These are phyloP conservation scores for Vitis riparia DNA, from an alignment of 164 flowering plant genomes.

Conservation along the genomic window DNA sequence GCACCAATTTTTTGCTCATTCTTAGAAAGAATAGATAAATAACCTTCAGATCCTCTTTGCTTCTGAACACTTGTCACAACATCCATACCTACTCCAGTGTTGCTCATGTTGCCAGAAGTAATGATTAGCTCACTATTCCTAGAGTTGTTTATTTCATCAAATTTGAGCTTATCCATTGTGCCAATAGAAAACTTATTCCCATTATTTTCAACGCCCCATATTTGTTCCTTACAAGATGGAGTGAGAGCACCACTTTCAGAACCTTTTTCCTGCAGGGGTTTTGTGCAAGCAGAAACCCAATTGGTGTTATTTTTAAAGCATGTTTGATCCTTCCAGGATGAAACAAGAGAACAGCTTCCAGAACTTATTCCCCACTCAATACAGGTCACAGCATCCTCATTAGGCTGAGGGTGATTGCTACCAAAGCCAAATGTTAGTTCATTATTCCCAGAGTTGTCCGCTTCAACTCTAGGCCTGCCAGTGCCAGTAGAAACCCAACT, in stretches of 20 bases:
- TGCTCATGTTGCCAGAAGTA: constrained; percentile 15
- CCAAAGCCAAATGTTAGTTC: constrained; percentile 4
- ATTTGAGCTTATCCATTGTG: constrained; percentile 6
- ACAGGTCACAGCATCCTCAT: constrained; percentile 8
- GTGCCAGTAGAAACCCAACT: not conserved
- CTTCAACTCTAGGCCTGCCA: constrained; percentile 2
- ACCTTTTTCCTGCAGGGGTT: constrained; percentile 4
- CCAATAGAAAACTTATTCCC: constrained; percentile 1
- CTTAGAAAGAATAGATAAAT: constrained; percentile 18
- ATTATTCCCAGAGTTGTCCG: not conserved
- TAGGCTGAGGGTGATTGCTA: not conserved
- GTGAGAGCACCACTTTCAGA: not conserved
- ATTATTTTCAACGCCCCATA: constrained; percentile 5
- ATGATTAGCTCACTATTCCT: constrained; percentile 4
- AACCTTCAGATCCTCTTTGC: constrained; percentile 17
- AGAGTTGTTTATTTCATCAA: constrained; percentile 6
- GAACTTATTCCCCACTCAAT: constrained; percentile 10
- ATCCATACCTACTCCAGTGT: constrained; percentile 8
- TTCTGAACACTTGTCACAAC: constrained; percentile 5
- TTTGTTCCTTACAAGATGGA: constrained; percentile 6
- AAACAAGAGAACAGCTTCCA: constrained; percentile 10
- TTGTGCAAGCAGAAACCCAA: constrained; percentile 1
- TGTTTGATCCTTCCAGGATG: constrained; percentile 8
- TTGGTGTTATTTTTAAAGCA: not conserved
- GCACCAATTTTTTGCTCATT: constrained; percentile 14